Conservation (phyloP, 1,139 yeast species). For the Zygoascus hellenicus region DNA sequence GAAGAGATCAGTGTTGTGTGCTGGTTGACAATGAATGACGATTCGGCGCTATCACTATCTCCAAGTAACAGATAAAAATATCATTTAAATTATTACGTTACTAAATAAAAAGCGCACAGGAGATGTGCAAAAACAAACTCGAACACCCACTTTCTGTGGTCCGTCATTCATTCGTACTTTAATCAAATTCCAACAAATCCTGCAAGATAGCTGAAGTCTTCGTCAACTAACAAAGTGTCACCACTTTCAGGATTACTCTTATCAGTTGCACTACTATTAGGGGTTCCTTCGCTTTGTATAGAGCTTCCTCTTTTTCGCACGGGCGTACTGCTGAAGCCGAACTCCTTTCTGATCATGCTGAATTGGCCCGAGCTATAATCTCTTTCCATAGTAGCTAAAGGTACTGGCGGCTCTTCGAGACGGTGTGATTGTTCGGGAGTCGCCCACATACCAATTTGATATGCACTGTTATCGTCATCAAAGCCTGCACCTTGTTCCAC, state of each 20-base stretch:
- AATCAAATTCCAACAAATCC: constrained; percentile 23
- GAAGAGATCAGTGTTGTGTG: too few relatives aligned
- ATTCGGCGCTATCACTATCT: too few relatives aligned
- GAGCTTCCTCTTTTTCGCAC: not conserved
- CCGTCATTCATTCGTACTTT: too few relatives aligned
- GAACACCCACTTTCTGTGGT: too few relatives aligned
- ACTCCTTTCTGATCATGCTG: not conserved
- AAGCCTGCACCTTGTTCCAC: constrained; percentile 9
- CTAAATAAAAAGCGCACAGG: too few relatives aligned
- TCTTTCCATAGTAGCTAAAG: not conserved
- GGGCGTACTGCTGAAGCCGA: constrained; percentile 1
- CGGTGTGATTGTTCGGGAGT: not conserved
- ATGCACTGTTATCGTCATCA: constrained; percentile 9
- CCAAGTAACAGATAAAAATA: too few relatives aligned
- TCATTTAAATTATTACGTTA: too few relatives aligned
- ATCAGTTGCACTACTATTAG: constrained; percentile 1
- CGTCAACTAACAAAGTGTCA: constrained; percentile 17
- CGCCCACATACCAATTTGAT: not conserved
- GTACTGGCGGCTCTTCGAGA: not conserved
- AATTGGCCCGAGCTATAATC: not conserved
- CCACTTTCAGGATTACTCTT: constrained; percentile 5
- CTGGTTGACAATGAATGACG: too few relatives aligned
- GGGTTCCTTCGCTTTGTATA: too few relatives aligned
- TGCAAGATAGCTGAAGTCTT: constrained; percentile 33
- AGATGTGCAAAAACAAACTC: too few relatives aligned